Evolutionary conservation across 2,329 filamentous ascomycete genomes (phyloP), one percentile per base, ranked within the genome.

Genomic region (Zasmidium citrigriseum): DNA sequence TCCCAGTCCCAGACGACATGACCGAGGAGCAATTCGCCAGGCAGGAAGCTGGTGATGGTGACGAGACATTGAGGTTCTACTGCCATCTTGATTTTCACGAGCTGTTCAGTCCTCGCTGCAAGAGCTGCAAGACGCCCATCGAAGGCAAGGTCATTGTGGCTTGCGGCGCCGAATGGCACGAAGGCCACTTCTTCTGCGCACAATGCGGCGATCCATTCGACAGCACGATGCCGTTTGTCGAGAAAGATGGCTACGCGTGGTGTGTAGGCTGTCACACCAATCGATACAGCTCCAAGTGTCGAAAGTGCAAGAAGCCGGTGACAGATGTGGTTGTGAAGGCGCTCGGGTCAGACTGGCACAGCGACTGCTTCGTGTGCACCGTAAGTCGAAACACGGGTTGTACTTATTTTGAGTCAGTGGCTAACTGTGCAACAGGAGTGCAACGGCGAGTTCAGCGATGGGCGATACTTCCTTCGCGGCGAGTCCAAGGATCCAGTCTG

Each of bases 41-140:
- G 21, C 60, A 66, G 2, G 71, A 72, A 54, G 61, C 58, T 24
- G 70, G 75, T 44, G 89, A 93, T 67, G 87, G 89, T 45, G 89
- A 93, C 71, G 83, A 85, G 38, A 81, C 86, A 11, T 77, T 91
- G 47, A 87, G 93, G 11, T 98, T 98, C 82, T 99, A 90, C 78
- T 99, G 95, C 76, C 93, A 98, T 73, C 84, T 99, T n/a, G 95
- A 99, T 79, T 99, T 93, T 85, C 95, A 99, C 75, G 95, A 99
- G 76, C 80, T 89, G 54, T 99, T 91, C 76, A 92, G 90, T 27
- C 95, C 95, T 3, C 87, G 91, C 45, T 99, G 95, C 82, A 95
- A 95, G 77, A 92, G 90, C 74, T 99, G 95, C 83, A 92, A 89
- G 74, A 99, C 95, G 7, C 93, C 95, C 2, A 99, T 99, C 69